Evolutionary conservation across 129 eudicot species (phyloP).

Genomic region (Calendula officinalis): DNA sequence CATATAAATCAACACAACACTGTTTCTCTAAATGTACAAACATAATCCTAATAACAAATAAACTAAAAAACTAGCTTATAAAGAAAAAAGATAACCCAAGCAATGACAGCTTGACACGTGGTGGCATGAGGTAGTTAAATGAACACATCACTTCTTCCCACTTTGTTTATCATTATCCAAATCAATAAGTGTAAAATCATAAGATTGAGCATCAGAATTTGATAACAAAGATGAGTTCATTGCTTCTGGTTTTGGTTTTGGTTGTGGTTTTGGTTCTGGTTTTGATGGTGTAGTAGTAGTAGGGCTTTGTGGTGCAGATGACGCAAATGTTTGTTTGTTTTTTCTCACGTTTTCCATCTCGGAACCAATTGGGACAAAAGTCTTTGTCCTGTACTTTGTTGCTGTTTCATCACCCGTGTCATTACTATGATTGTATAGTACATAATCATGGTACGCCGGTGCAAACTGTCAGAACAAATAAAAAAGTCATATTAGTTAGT

Average conservation of each 20-base stretch:
- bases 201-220: constrained; percentile 31
- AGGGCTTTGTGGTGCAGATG: constrained; percentile 40
- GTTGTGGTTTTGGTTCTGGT: neutral
- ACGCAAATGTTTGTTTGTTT: constrained; percentile 50
- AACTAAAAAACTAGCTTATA: neutral
- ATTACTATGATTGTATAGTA: constrained; percentile 69
- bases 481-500: too few relatives aligned
- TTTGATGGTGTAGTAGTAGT: constrained; percentile 25
- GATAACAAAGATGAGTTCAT: constrained; percentile 33
- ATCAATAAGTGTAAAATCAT: constrained; percentile 70
- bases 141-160: constrained; percentile 35
- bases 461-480: constrained; percentile 60
- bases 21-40: constrained; percentile 36
- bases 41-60: constrained; percentile 16
- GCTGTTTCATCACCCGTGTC: constrained; percentile 68
- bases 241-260: too few relatives aligned
- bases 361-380: constrained; percentile 88
- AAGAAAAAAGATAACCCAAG: neutral
- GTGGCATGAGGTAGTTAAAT: too few relatives aligned
- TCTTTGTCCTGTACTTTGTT: constrained; percentile 66
- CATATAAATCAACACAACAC: constrained; percentile 11
- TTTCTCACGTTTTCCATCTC: constrained; percentile 85
- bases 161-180: constrained; percentile 54
- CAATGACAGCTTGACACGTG: neutral
- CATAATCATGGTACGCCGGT: constrained; percentile 25